phyloP scores from a whole-genome alignment of 352 stramenopile species.

The Globisporangium acanthophoron region DNA sequence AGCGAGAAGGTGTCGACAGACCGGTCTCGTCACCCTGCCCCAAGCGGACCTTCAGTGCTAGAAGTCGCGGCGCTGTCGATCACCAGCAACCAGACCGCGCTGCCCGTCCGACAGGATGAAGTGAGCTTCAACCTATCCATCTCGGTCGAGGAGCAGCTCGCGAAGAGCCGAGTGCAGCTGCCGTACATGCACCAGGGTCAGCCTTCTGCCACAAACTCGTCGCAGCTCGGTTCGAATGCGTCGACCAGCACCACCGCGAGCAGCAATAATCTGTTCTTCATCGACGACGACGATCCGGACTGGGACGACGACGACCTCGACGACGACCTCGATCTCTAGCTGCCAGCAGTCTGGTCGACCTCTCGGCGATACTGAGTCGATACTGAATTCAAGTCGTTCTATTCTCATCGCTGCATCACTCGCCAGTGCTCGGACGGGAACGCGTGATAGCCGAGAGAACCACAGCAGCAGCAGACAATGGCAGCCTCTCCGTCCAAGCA shows the following conservation, averaged over 20 bases:
- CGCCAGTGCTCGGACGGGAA: too few relatives aligned
- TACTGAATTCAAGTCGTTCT: too few relatives aligned
- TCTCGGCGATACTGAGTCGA: too few relatives aligned
- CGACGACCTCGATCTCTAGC: slow-evolving; percentile 13
- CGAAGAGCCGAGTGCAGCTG: slow-evolving; percentile 59
- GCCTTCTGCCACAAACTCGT: neutral
- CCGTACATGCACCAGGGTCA: slow-evolving; percentile 65
- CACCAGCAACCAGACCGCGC: slow-evolving; percentile 11
- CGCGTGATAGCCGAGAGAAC: too few relatives aligned
- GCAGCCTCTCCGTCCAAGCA: neutral
- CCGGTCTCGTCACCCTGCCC: neutral
- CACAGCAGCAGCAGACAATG: too few relatives aligned
- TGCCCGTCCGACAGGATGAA: slow-evolving; percentile 48
- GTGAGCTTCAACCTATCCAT: slow-evolving; percentile 75
- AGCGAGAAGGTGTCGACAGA: neutral
- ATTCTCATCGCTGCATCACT: neutral
- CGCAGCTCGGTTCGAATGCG: neutral
- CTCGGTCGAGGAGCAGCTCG: slow-evolving; percentile 41
- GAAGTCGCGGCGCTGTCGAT: neutral
- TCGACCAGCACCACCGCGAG: slow-evolving; percentile 1
- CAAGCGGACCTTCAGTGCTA: neutral
- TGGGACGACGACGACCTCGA: slow-evolving; percentile 64
- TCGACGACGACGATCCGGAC: slow-evolving; percentile 77
- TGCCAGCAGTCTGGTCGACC: too few relatives aligned
- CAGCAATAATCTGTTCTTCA: slow-evolving; percentile 56